A percentile compares a stretch with the other conserved stretches of the same genome.
These are phyloP conservation scores for Lactarius hatsudake DNA, from an alignment of 768 basidiomycete species.

Conservation along the genomic window DNA sequence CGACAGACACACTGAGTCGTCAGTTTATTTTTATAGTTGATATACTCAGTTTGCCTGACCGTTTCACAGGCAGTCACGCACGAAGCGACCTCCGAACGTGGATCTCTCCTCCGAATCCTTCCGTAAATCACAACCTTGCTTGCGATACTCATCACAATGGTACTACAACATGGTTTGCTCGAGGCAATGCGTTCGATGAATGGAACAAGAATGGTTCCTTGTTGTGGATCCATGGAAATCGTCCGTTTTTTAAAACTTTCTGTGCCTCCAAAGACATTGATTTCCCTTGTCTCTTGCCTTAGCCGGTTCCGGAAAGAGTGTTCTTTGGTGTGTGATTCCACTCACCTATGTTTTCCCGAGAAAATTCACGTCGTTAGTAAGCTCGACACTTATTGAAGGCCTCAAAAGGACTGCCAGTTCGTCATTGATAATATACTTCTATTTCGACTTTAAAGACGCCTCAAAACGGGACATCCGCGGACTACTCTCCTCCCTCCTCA, in stretches of 20 bases:
- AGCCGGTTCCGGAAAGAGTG: constrained; percentile 12
- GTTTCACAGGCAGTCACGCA: background rate
- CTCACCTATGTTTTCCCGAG: too few relatives aligned
- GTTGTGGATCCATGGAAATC: constrained; percentile 15
- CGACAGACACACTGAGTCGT: background rate
- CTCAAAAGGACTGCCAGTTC: background rate
- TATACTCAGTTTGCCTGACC: background rate
- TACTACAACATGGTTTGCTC: constrained; percentile 7
- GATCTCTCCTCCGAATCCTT: constrained; percentile 12
- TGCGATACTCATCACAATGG: background rate
- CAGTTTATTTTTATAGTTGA: background rate
- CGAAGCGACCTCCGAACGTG: background rate
- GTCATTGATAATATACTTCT: background rate
- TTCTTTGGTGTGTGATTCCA: background rate
- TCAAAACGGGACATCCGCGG: background rate
- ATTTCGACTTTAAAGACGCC: background rate
- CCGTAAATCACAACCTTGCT: constrained; percentile 11
- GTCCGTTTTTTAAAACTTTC: background rate
- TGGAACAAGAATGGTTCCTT: constrained; percentile 7
- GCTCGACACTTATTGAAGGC: constrained; percentile 4
- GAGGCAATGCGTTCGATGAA: background rate
- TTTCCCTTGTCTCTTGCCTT: background rate
- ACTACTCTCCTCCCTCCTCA: background rate
- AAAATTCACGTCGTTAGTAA: background rate
- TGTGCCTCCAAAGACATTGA: background rate